These are phyloP conservation scores for Diaporthe ampelina DNA, from an alignment of 2,329 filamentous ascomycete species.

Conservation along the genomic window DNA sequence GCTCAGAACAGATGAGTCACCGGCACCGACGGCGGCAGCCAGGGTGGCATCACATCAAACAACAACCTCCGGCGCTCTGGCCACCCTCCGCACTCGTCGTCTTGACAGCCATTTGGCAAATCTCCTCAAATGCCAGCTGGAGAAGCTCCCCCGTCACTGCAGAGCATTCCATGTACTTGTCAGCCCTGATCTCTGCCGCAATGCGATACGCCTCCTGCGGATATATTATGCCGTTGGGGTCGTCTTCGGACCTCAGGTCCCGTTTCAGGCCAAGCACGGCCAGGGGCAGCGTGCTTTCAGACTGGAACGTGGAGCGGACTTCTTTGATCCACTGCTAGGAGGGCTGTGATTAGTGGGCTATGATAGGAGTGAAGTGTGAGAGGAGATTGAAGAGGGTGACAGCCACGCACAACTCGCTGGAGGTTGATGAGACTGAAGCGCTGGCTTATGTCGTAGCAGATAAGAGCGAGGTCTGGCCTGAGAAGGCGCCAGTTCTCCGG, in stretches of 20 bases:
- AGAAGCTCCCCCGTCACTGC: constrained; percentile 72
- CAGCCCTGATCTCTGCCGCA: constrained; percentile 70
- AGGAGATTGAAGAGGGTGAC: no score
- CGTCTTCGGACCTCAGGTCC: constrained; percentile 69
- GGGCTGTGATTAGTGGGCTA: constrained; percentile 18
- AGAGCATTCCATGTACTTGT: constrained; percentile 76
- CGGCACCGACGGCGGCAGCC: not conserved
- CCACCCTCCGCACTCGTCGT: constrained; percentile 62
- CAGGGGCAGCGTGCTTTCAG: constrained; percentile 64
- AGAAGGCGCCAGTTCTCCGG: constrained; percentile 72
- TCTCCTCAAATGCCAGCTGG: constrained; percentile 70
- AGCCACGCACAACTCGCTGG: constrained; percentile 64
- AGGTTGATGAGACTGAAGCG: constrained; percentile 71
- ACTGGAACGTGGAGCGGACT: constrained; percentile 62
- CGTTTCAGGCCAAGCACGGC: constrained; percentile 73
- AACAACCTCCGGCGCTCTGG: constrained; percentile 69
- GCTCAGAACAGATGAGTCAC: not conserved
- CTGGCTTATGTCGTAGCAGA: constrained; percentile 74
- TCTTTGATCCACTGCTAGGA: constrained; percentile 71
- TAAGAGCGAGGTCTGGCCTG: constrained; percentile 68
- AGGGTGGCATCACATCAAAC: constrained; percentile 56
- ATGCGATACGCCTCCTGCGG: constrained; percentile 71
- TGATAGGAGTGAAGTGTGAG: not conserved
- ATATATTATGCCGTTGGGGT: constrained; percentile 72
- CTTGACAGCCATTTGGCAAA: constrained; percentile 68